These are phyloP conservation scores for Plasmodium sp. DNA, from an alignment of 169 alveolate species.

Conservation along the genomic window DNA sequence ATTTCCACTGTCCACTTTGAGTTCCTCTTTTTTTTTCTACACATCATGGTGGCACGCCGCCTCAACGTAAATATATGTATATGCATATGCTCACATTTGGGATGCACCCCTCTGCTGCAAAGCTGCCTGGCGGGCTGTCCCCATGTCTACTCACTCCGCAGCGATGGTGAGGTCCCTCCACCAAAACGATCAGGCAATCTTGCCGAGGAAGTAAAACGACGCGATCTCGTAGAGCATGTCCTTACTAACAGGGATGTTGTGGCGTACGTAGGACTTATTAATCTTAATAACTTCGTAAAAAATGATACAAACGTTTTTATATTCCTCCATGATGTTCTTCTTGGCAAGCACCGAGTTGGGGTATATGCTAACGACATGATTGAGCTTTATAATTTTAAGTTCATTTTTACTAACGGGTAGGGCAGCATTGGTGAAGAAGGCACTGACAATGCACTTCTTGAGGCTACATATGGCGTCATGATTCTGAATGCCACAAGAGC, in stretches of 20 bases:
- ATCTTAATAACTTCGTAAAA: constrained; percentile 74
- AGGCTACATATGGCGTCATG: constrained; percentile 44
- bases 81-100: not conserved
- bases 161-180: not conserved
- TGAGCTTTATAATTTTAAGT: constrained; percentile 57
- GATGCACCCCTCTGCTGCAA: not conserved
- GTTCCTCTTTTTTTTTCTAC: not conserved
- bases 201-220: constrained; percentile 35
- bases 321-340: constrained; percentile 72
- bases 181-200: not conserved
- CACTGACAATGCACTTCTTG: constrained; percentile 70
- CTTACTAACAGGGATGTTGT: constrained; percentile 51
- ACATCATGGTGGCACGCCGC: not conserved
- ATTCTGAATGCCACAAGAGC: constrained; percentile 75
- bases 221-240: constrained; percentile 62
- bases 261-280: constrained; percentile 62
- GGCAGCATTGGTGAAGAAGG: constrained; percentile 66
- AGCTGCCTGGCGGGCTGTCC: not conserved
- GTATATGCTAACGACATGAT: constrained; percentile 70
- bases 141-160: not conserved
- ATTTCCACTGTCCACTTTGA: not conserved
- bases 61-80: not conserved
- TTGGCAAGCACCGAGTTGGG: constrained; percentile 65
- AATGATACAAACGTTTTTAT: constrained; percentile 44
- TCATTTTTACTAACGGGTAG: constrained; percentile 60